Conservation (phyloP, 164 flowering plant genomes). For the Platanus orientalis region DNA sequence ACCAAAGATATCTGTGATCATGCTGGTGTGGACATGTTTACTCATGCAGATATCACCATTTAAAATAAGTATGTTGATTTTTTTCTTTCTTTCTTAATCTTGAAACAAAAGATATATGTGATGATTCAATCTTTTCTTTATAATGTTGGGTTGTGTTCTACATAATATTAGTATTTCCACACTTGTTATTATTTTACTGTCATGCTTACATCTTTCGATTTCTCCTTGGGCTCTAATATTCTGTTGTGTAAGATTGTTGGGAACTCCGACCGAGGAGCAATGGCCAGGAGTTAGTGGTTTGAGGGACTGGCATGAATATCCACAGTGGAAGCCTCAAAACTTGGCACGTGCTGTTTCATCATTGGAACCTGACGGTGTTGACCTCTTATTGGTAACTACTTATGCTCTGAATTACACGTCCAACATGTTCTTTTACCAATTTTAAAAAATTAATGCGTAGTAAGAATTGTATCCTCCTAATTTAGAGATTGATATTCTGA, state of each 20-base stretch:
- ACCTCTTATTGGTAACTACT: conserved; percentile 71
- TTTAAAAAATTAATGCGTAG: not conserved
- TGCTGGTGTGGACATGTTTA: too few relatives aligned
- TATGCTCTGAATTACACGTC: not conserved
- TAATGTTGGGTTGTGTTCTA: too few relatives aligned
- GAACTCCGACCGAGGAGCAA: conserved; percentile 86
- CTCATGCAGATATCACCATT: too few relatives aligned
- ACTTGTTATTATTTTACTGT: not conserved
- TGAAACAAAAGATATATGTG: too few relatives aligned
- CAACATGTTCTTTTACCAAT: not conserved
- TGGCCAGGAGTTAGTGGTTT: conserved; percentile 93
- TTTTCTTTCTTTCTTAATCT: too few relatives aligned
- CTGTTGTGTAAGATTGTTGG: conserved; percentile 52
- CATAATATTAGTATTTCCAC: too few relatives aligned
- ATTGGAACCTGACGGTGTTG: conserved; percentile 73
- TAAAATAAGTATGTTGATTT: too few relatives aligned
- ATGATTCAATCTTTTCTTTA: too few relatives aligned
- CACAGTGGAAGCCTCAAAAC: conserved; percentile 88
- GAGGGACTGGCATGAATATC: conserved; percentile 95
- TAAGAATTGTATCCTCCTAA: not conserved
- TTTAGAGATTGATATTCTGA: not conserved
- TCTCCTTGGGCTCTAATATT: too few relatives aligned
- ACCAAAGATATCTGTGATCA: too few relatives aligned
- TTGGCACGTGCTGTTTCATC: conserved; percentile 79
- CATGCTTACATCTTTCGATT: not conserved